These are phyloP conservation scores for Rubia tinctorum DNA, from an alignment of 305 asterid genomes.

Conservation along the genomic window DNA sequence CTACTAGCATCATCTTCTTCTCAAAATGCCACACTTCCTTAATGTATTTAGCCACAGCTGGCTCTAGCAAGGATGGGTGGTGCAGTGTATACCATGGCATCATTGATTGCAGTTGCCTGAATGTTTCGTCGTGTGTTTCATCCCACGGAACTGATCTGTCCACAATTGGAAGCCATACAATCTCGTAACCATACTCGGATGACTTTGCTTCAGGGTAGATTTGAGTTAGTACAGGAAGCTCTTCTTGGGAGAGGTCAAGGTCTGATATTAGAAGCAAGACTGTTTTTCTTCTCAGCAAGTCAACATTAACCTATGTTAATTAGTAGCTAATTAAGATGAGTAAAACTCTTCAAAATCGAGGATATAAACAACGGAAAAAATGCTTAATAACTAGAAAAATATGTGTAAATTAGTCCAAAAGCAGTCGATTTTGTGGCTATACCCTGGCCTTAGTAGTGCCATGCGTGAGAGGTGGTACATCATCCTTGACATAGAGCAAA, in stretches of 20 bases:
- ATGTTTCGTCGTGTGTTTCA: slow-evolving; percentile 32
- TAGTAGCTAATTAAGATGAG: not conserved
- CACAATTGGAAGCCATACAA: slow-evolving; percentile 82
- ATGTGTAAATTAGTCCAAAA: not conserved
- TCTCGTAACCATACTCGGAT: slow-evolving; percentile 56
- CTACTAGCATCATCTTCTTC: slow-evolving; percentile 69
- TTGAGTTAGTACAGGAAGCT: slow-evolving; percentile 44
- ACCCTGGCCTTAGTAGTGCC: slow-evolving; percentile 55
- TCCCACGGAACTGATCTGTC: slow-evolving; percentile 32
- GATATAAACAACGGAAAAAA: not conserved
- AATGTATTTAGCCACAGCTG: slow-evolving; percentile 60
- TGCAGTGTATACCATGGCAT: slow-evolving; percentile 85
- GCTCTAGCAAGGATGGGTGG: slow-evolving; percentile 59
- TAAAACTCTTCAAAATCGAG: not conserved
- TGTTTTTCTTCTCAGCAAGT: slow-evolving; percentile 59
- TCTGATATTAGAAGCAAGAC: slow-evolving; percentile 71
- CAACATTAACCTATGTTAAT: slow-evolving; percentile 55
- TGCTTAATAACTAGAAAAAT: not conserved
- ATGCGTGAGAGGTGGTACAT: slow-evolving; percentile 47
- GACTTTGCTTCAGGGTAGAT: slow-evolving; percentile 47
- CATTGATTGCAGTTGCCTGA: slow-evolving; percentile 38
- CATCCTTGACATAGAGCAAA: slow-evolving; percentile 52
- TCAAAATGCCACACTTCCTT: slow-evolving; percentile 59
- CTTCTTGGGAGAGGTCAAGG: slow-evolving; percentile 57
- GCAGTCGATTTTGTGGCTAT: slow-evolving; percentile 1